Conservation (phyloP, 2,329 filamentous ascomycete genomes). For the Cryphonectria carpinicola region DNA sequence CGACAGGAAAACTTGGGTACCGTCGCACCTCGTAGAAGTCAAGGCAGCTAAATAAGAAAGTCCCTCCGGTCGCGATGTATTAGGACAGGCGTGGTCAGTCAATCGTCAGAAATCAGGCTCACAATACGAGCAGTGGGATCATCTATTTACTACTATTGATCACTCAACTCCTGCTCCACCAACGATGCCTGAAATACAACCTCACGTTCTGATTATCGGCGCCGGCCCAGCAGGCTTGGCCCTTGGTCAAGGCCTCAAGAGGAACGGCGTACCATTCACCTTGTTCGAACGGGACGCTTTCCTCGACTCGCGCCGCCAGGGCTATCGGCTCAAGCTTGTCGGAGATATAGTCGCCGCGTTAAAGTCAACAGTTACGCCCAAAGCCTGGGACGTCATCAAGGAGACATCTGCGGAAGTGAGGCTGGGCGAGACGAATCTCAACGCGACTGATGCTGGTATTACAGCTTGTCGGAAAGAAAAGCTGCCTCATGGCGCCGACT, state of each 20-base stretch:
- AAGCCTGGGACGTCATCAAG: background rate
- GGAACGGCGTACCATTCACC: constrained; percentile 9
- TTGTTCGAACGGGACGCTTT: constrained; percentile 12
- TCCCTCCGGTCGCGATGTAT: too few species aligned
- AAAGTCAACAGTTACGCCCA: background rate
- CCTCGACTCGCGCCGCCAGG: constrained; percentile 13
- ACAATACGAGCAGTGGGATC: background rate
- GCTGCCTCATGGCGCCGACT: background rate
- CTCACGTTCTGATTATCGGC: constrained; percentile 7
- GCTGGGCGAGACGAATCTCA: constrained; percentile 11
- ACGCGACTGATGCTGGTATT: background rate
- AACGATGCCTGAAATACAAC: background rate
- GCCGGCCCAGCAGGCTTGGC: constrained; percentile 11
- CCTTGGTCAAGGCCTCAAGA: constrained; percentile 13
- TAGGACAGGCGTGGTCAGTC: background rate
- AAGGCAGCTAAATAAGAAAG: too few species aligned
- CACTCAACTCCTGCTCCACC: too few species aligned
- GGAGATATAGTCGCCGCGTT: background rate
- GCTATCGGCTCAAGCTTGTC: constrained; percentile 1
- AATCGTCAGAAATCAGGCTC: background rate
- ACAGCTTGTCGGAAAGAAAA: background rate
- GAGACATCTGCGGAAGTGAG: background rate
- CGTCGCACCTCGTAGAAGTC: too few species aligned
- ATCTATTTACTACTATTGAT: too few species aligned
- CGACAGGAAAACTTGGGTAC: too few species aligned